Evolutionary conservation across 2,329 filamentous ascomycete species (phyloP).

Genomic region (Pyrenophora graminea): DNA sequence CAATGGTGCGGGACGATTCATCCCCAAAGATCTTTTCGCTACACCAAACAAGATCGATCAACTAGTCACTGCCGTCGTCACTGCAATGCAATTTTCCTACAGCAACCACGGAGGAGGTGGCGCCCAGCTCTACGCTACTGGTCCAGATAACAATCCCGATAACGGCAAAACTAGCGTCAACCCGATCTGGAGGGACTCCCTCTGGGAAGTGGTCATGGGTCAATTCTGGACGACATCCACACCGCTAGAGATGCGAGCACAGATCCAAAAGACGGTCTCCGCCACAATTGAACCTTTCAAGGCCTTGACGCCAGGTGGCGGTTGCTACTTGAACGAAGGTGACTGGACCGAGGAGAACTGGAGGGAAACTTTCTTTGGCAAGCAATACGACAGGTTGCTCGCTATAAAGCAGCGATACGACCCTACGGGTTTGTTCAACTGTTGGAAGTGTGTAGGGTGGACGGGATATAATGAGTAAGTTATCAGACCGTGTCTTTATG

Average conservation of each 20-base stretch:
- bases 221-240: conserved; percentile 35
- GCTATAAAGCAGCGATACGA: conserved; percentile 39
- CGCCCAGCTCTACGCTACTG: conserved; percentile 44
- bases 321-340: conserved; percentile 45
- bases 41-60: conserved; percentile 23
- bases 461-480: conserved; percentile 41
- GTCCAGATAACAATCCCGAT: conserved; percentile 39
- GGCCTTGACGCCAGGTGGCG: conserved; percentile 40
- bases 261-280: conserved; percentile 38
- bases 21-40: conserved; percentile 37
- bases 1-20: conserved; percentile 40
- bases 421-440: conserved; percentile 40
- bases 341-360: conserved; percentile 44
- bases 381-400: conserved; percentile 35
- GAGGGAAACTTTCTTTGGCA: conserved; percentile 43
- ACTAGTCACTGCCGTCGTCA: conserved; percentile 38
- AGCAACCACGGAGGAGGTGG: conserved; percentile 32
- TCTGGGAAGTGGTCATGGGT: conserved; percentile 44
- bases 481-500: not conserved
- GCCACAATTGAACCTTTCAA: conserved; percentile 40
- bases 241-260: conserved; percentile 19
- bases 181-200: conserved; percentile 36
- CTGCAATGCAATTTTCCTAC: conserved; percentile 39
- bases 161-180: conserved; percentile 39
- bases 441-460: conserved; percentile 46